phyloP scores from a whole-genome alignment of 2,329 filamentous ascomycete species.

The Parascedosporium putredinis region DNA sequence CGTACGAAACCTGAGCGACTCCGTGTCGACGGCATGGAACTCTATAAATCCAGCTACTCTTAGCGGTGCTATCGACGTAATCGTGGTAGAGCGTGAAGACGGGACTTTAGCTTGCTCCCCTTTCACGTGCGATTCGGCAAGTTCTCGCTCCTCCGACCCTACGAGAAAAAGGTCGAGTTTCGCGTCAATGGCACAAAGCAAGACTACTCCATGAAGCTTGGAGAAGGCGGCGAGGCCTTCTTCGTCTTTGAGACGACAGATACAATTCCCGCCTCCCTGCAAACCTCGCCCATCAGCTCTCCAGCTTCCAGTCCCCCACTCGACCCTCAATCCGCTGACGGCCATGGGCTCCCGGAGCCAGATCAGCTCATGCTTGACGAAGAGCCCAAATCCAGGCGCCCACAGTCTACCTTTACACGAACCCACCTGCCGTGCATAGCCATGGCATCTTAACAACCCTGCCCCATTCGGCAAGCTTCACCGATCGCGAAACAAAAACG shows the following conservation, averaged over 20 bases:
- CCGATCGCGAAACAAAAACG: neutral
- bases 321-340: slow-evolving; percentile 20
- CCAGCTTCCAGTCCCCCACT: slow-evolving; percentile 78
- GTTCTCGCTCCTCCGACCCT: slow-evolving; percentile 88
- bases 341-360: slow-evolving; percentile 47
- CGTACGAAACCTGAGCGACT: slow-evolving; percentile 89
- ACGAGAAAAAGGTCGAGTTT: slow-evolving; percentile 98
- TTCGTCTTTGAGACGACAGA: slow-evolving; percentile 96
- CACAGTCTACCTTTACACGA: slow-evolving; percentile 23
- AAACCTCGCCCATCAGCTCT: slow-evolving; percentile 89
- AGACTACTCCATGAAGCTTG: slow-evolving; percentile 95
- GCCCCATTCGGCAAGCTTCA: slow-evolving; percentile 2
- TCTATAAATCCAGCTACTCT: slow-evolving; percentile 97
- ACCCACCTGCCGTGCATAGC: slow-evolving; percentile 3
- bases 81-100: slow-evolving; percentile 94
- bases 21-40: slow-evolving; percentile 98
- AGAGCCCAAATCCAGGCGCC: slow-evolving; percentile 33
- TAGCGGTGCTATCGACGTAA: slow-evolving; percentile 96
- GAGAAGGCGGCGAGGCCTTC: slow-evolving; percentile 94
- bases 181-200: slow-evolving; percentile 86
- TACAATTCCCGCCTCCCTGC: slow-evolving; percentile 81
- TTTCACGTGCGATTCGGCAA: slow-evolving; percentile 99
- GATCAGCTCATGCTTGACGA: slow-evolving; percentile 58
- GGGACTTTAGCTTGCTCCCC: slow-evolving; percentile 78
- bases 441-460: slow-evolving; percentile 1